A percentile compares a stretch with the other conserved stretches of the same genome.
Conservation (phyloP, 495 filamentous ascomycete species). For the Hypoxylon rickii region DNA sequence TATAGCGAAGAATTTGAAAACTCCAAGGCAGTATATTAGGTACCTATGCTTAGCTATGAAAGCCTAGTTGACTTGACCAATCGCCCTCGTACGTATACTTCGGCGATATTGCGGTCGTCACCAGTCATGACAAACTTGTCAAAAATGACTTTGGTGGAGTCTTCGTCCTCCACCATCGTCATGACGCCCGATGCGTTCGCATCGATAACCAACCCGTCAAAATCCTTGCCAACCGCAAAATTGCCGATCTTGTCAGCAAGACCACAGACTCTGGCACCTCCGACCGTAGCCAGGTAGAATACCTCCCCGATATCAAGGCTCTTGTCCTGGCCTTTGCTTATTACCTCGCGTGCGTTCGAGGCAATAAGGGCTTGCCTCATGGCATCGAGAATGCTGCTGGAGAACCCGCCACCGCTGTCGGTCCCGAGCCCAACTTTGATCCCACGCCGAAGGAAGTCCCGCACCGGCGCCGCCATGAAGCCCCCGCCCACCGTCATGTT, state of each 20-base stretch:
- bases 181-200: conserved; percentile 52
- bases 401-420: conserved; percentile 69
- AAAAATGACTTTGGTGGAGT: conserved; percentile 53
- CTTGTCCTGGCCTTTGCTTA: conserved; percentile 52
- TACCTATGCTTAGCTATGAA: too few relatives aligned
- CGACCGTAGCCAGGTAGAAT: conserved; percentile 66
- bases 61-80: conserved; percentile 51
- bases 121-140: conserved; percentile 71
- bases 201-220: conserved; percentile 65
- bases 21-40: too few relatives aligned
- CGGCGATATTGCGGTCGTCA: conserved; percentile 64
- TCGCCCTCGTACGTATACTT: conserved; percentile 61
- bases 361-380: conserved; percentile 67
- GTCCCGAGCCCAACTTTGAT: conserved; percentile 71
- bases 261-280: conserved; percentile 65
- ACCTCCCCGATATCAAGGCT: conserved; percentile 56
- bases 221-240: conserved; percentile 65
- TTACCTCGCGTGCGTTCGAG: conserved; percentile 57
- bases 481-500: conserved; percentile 66
- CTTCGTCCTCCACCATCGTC: conserved; percentile 58
- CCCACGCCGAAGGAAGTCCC: conserved; percentile 58
- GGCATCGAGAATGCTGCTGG: conserved; percentile 60
- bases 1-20: too few relatives aligned
- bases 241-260: conserved; percentile 59
- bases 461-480: conserved; percentile 64